Base-by-base conservation (phyloP, 495 filamentous ascomycete species). In the Aspergillus homomorphus region DNA sequence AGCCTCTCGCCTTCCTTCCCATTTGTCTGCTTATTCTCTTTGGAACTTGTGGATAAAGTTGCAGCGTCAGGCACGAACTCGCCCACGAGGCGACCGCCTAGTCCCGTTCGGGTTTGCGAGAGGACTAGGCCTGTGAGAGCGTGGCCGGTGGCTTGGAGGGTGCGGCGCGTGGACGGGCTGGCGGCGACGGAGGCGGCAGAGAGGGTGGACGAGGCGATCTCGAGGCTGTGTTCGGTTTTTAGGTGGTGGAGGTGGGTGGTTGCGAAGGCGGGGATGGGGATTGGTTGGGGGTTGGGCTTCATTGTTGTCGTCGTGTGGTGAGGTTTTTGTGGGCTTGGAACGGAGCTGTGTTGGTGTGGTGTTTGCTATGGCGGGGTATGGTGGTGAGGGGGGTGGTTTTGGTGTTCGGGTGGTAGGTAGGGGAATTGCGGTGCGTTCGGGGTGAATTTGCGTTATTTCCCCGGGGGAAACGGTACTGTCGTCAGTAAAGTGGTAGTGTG, bases 1-100 rank as follows among this genome's bases (percentile, higher is more conserved):
- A 64, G 59, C 52, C 69, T 62, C 45, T 69, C 76, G 57, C 71
- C 65, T 0, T 58, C 51, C 18, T 85, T 80, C 0, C 69, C 73
- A 23, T 74, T 73, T 4, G 48, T 66, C 41, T 56, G 70, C 33
- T 42, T 53, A 49, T 53, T 61, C 60, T 60, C 44, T 53, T 59
- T 54, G 16, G 51, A 44, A n/a, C 58, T 57, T 1, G 26, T 54
- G 5, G 71, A 60, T 0, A 77, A 67, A 15, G 89, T 81, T 3
- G 92, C 91, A 2, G 80, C 63, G 65, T 98, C 93, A 0, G 85
- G 81, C 2, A 75, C 81, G 20, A 98, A 86, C 65, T 96, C 92
- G 18, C 96, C 73, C 3, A 98, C 85, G 0, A 89, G 89, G 41
- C 90, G 88, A 1, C 94, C 95, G 20, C 93, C 95, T 9, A 96